Evolutionary conservation across 495 filamentous ascomycete species (phyloP).

Genomic region (Sordaria brevicollis): DNA sequence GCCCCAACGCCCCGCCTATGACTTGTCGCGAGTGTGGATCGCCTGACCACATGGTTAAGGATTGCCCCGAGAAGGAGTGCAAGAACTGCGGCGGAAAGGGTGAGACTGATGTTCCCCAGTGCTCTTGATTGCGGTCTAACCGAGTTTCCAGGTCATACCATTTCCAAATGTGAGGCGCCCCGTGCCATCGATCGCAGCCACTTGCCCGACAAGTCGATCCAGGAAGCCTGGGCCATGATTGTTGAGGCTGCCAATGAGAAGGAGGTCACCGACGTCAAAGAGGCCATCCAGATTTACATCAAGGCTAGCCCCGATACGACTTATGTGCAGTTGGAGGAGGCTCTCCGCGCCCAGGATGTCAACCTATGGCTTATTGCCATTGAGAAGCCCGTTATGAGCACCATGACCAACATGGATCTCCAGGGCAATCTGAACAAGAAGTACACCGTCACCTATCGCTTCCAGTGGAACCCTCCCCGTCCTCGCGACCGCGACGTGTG

Average conservation of each 20-base stretch:
- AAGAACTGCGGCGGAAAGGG: constrained; percentile 67
- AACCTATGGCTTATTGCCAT: constrained; percentile 65
- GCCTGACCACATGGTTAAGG: constrained; percentile 52
- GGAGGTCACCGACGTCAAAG: constrained; percentile 66
- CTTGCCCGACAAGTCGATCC: constrained; percentile 47
- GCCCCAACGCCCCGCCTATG: constrained; percentile 50
- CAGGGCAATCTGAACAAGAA: constrained; percentile 70
- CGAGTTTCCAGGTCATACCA: constrained; percentile 48
- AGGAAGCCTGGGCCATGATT: constrained; percentile 63
- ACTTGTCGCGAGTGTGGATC: constrained; percentile 57
- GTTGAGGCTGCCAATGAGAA: constrained; percentile 48
- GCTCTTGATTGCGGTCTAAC: neutral
- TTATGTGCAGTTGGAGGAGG: constrained; percentile 60
- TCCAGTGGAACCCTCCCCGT: constrained; percentile 52
- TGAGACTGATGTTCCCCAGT: constrained; percentile 19
- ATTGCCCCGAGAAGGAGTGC: constrained; percentile 65
- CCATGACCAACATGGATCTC: constrained; percentile 69
- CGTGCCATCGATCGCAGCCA: constrained; percentile 55
- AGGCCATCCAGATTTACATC: constrained; percentile 61
- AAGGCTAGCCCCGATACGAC: constrained; percentile 59
- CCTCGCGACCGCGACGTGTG: constrained; percentile 48
- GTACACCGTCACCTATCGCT: constrained; percentile 63
- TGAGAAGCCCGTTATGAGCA: constrained; percentile 50
- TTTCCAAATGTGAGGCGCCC: constrained; percentile 55
- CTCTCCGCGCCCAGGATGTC: constrained; percentile 55